Evolutionary conservation across 2,329 filamentous ascomycete genomes (phyloP), one percentile per base, ranked within the genome.

Genomic region (Gnomoniopsis sp.): DNA sequence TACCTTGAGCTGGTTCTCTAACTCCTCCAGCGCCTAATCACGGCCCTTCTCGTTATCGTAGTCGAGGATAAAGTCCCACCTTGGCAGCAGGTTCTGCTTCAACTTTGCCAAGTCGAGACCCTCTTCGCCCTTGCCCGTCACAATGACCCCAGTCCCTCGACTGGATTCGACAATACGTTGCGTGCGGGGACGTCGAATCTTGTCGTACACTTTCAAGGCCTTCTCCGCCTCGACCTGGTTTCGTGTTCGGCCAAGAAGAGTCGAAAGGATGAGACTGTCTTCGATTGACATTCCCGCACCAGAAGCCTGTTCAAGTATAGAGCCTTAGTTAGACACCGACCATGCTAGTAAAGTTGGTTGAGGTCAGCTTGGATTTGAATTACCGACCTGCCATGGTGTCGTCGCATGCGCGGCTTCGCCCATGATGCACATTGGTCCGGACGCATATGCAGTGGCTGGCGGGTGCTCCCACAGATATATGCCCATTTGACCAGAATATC

Each of bases 381-480:
- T 46, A 46, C 12, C 19, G 10, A 46, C 43, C 14, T 58, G 57
- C 47, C 57, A 58, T 6, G 51, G 57, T 3, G 51, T 50, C 11
- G 51, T 46, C 14, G 46, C 46, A n/a, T 58, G 57, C 0, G 65
- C 65, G 1, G 61, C 62, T 49, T 66, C 63, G 30, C 62, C 63
- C n/a, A 64, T 55, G 26, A 68, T 34, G 38, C 64, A 64, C 2
- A 67, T 19, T 11, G 62, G 55, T 0, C 65, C 66, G 1, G 62
- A 65, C 23, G 60, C 62, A 34, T 67, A 66, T 8, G 38, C 67
- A 3, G 17, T 33, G 0, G 65, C 65, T 1, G 49, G 49, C 3
- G 61, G 61, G 22, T 69, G 64, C 6, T 69, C 66, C 65, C 65
- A 69, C 1, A 69, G 59, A 34, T 68, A 69, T 3, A 66, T 56